Evolutionary conservation across 805 yeast species (phyloP).

Genomic region (Yarrowia sp.): DNA sequence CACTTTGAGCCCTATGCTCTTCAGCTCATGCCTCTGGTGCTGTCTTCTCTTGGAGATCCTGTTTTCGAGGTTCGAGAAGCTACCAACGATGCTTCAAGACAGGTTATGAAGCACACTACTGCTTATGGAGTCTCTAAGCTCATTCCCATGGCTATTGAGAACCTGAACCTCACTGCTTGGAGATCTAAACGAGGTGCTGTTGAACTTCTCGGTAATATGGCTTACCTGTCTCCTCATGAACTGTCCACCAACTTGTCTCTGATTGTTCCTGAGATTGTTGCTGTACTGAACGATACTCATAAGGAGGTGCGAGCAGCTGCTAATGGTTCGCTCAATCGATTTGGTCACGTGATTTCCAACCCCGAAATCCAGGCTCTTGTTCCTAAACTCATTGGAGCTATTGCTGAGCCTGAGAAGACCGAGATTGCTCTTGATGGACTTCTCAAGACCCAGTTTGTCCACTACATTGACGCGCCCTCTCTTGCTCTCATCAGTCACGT

Average conservation of each 20-base stretch:
- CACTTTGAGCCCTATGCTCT: constrained; percentile 92
- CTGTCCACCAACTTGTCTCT: constrained; percentile 82
- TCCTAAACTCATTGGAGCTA: constrained; percentile 82
- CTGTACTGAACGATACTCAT: constrained; percentile 90
- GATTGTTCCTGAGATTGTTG: constrained; percentile 94
- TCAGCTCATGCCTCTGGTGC: constrained; percentile 77
- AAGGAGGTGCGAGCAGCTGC: constrained; percentile 97
- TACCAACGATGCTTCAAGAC: constrained; percentile 80
- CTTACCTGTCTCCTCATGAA: constrained; percentile 92
- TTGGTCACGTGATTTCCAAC: constrained; percentile 95
- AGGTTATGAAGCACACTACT: constrained; percentile 87
- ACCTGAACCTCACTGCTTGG: constrained; percentile 89
- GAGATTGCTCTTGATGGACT: constrained; percentile 83
- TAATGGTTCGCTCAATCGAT: constrained; percentile 78
- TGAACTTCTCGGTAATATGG: constrained; percentile 95
- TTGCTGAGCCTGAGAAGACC: constrained; percentile 94
- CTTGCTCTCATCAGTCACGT: constrained; percentile 92
- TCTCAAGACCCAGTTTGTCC: constrained; percentile 89
- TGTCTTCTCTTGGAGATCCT: constrained; percentile 81
- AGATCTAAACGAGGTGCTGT: constrained; percentile 96
- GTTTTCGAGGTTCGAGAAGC: constrained; percentile 84
- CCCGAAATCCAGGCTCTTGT: constrained; percentile 95
- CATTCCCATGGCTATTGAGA: constrained; percentile 85
- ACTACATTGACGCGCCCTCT: constrained; percentile 97
- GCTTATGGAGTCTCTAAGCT: constrained; percentile 86